phyloP scores from a whole-genome alignment of 352 stramenopile genomes.

The Pythium phragmitis region DNA sequence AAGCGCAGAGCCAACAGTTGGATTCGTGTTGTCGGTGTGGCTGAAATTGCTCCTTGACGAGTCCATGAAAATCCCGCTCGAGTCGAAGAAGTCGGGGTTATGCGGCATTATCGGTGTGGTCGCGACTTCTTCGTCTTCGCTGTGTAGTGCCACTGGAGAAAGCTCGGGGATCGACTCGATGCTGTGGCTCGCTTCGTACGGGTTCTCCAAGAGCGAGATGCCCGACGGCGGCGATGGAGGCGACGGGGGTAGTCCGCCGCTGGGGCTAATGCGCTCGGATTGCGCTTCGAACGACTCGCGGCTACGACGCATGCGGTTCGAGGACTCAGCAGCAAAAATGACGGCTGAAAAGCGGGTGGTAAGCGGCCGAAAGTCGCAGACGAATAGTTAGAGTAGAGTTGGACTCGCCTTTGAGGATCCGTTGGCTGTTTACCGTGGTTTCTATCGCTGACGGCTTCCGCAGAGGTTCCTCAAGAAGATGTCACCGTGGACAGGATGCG shows the following conservation, averaged over 20 bases:
- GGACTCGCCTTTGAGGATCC: neutral
- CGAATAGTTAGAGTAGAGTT: too few species aligned
- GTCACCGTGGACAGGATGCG: neutral
- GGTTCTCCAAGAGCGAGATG: constrained; percentile 27
- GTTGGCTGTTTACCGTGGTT: neutral
- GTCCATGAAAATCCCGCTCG: constrained; percentile 5
- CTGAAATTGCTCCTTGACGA: neutral
- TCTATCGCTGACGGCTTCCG: neutral
- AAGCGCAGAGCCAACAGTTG: neutral
- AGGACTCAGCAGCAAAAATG: neutral
- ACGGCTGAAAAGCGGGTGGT: neutral
- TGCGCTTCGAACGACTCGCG: constrained; percentile 24
- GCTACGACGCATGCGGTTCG: constrained; percentile 22
- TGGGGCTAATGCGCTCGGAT: neutral
- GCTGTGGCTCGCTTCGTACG: constrained; percentile 21
- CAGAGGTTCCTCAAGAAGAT: neutral
- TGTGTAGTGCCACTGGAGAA: constrained; percentile 9
- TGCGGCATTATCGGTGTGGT: constrained; percentile 14
- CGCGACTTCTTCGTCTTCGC: constrained; percentile 9
- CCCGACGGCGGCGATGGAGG: constrained; percentile 16
- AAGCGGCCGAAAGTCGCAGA: neutral
- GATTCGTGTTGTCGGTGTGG: neutral
- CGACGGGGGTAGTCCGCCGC: constrained; percentile 7
- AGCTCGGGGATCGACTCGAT: constrained; percentile 31
- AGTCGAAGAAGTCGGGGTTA: constrained; percentile 12